Evolutionary conservation across 1,284 basidiomycete genomes (phyloP), one percentile per base, ranked within the genome.

Genomic region (Pisolithus thermaeus): DNA sequence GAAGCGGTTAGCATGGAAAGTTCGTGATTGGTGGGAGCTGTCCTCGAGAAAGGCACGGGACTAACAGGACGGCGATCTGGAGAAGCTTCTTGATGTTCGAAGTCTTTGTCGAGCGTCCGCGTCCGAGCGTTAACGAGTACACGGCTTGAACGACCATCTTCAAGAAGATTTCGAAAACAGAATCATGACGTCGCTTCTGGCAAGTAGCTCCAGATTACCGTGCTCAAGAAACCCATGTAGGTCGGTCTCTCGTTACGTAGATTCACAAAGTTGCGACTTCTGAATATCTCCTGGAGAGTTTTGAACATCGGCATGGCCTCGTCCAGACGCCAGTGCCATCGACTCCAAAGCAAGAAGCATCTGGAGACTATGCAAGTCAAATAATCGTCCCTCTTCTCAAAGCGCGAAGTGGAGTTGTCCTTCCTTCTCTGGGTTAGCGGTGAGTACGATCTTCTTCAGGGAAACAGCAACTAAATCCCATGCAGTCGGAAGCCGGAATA

Each of bases 1-100:
- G 61, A 92, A 87, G 25, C 95, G 85, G 67, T 98, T 11, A 97
- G 75, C 74, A 87, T 85, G 0, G 91, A 90, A 2, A 92, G 74
- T 49, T 90, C 82, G 30, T 79, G 72, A 3, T 66, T 58, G 1
- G 75, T 74, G 0, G 84, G 74, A 16, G 70, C 64, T 28, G 73
- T 68, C 47, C 81, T 78, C 14, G 78, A 78, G 66, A 87, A 87
- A 1, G 81, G 74, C 3, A 93, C 76, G 8, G 79, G 73, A 3
- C 85, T 80, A 20, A 94, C 79, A 0, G 95, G 9, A 87, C 80
- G 22, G 87, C 80, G 32, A 91, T 73, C n/a, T 89, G 84, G 42
- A 94, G 74, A 14, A 97, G 70, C 58, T 92, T 86, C 59, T 81
- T 87, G 39, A 87, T 70, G 48, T 79, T 73, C 41, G 74, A 67